A percentile compares a stretch with the other conserved stretches of the same genome.
These are phyloP conservation scores for Cinchona pubescens DNA, from an alignment of 257 asterid species.

Conservation along the genomic window DNA sequence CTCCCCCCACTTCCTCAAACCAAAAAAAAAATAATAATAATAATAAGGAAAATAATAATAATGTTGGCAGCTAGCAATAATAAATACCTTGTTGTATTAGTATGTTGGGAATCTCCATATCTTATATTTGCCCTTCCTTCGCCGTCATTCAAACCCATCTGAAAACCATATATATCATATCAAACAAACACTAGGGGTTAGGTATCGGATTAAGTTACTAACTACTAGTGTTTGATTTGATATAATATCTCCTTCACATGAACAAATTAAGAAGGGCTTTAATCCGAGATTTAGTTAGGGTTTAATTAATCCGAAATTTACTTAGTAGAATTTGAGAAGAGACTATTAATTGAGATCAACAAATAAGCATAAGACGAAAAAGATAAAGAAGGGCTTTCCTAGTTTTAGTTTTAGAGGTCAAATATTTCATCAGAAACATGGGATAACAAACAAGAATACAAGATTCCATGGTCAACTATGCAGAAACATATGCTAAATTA, in stretches of 20 bases:
- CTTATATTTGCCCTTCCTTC: slow-evolving; percentile 50
- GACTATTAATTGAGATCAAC: background rate
- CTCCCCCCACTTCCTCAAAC: background rate
- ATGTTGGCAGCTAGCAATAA: background rate
- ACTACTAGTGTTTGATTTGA: no score
- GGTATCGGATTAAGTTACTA: background rate
- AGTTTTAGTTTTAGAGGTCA: background rate
- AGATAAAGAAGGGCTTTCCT: background rate
- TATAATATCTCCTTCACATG: no score
- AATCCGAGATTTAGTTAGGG: no score
- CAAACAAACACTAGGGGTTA: background rate
- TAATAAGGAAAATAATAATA: background rate
- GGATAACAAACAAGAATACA: background rate
- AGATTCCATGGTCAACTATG: background rate
- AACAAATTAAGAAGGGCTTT: background rate
- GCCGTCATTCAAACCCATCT: slow-evolving; percentile 60
- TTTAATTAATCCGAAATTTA: slow-evolving; percentile 1
- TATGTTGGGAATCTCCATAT: slow-evolving; percentile 59
- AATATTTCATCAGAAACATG: background rate
- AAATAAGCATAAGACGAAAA: background rate
- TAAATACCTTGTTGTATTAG: slow-evolving; percentile 44
- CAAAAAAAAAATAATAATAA: background rate
- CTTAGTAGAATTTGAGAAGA: background rate
- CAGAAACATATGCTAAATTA: background rate
- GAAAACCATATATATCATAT: slow-evolving; percentile 26